These are phyloP conservation scores for Tylopilus vinaceipallidus DNA, from an alignment of 768 basidiomycete species.

Conservation along the genomic window DNA sequence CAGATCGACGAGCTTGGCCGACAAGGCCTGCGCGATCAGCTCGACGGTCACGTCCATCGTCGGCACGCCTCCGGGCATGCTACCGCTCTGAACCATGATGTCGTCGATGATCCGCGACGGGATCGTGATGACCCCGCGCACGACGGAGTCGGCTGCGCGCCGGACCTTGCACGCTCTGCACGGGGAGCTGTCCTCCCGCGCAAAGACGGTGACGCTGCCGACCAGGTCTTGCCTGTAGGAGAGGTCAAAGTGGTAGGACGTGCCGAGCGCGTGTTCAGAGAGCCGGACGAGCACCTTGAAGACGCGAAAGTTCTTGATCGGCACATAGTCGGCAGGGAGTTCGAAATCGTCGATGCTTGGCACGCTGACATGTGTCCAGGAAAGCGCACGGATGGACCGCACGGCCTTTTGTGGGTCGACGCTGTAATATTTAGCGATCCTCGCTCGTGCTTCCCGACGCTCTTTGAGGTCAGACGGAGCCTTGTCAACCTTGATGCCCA, in stretches of 20 bases:
- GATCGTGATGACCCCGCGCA: slow-evolving; percentile 28
- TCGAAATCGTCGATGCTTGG: slow-evolving; percentile 1
- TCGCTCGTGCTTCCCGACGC: slow-evolving; percentile 20
- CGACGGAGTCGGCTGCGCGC: slow-evolving; percentile 12
- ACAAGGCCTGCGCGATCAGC: slow-evolving; percentile 14
- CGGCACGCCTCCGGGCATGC: not conserved
- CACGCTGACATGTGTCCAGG: slow-evolving; percentile 20
- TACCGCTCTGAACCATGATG: slow-evolving; percentile 14
- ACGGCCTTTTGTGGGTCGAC: slow-evolving; percentile 20
- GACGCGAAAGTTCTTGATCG: slow-evolving; percentile 22
- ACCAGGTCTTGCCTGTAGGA: slow-evolving; percentile 16
- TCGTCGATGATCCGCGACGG: slow-evolving; percentile 21
- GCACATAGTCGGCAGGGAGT: slow-evolving; percentile 16
- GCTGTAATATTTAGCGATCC: slow-evolving; percentile 23
- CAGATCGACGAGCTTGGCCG: slow-evolving; percentile 17
- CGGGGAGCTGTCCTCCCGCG: slow-evolving; percentile 21
- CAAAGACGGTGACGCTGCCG: slow-evolving; percentile 25
- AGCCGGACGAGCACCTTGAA: slow-evolving; percentile 28
- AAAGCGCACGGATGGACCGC: not conserved
- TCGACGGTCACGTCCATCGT: slow-evolving; percentile 15
- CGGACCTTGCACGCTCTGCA: slow-evolving; percentile 26
- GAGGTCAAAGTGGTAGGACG: slow-evolving; percentile 26
- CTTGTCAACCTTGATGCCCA: slow-evolving; percentile 27
- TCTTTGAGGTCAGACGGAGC: slow-evolving; percentile 9
- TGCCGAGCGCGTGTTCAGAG: slow-evolving; percentile 23